Conservation (phyloP, 768 basidiomycete genomes). For the Cystofilobasidium bisporidii region DNA sequence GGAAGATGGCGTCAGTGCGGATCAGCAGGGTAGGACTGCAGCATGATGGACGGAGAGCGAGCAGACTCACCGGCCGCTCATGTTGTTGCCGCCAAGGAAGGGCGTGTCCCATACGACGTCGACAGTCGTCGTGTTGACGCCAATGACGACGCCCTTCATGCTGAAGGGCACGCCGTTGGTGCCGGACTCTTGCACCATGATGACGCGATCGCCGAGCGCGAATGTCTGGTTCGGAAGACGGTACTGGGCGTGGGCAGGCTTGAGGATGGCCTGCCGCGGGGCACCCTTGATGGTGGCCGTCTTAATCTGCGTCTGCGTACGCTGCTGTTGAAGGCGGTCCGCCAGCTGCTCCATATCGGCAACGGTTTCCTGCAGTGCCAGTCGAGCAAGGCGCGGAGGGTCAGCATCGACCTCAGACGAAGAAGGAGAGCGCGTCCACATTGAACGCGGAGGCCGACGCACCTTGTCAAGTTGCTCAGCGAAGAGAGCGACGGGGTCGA, state of each 20-base stretch:
- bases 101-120: conserved; percentile 94
- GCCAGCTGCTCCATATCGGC: conserved; percentile 66
- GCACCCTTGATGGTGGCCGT: conserved; percentile 88
- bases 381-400: not conserved
- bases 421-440: not conserved
- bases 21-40: conserved; percentile 25
- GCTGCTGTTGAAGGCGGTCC: conserved; percentile 55
- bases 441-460: conserved; percentile 24
- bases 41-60: too few relatives aligned
- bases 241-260: conserved; percentile 79
- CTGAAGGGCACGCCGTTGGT: conserved; percentile 75
- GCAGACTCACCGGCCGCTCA: conserved; percentile 67
- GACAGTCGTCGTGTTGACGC: conserved; percentile 73
- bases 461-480: conserved; percentile 88
- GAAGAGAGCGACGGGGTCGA: conserved; percentile 84
- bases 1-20: not conserved
- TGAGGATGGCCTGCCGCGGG: conserved; percentile 83
- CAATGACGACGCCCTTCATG: conserved; percentile 87
- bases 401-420: not conserved
- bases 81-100: conserved; percentile 83
- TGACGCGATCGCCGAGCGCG: conserved; percentile 80
- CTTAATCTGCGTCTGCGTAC: conserved; percentile 60
- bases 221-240: conserved; percentile 84
- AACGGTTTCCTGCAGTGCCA: conserved; percentile 63
- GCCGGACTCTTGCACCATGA: conserved; percentile 83